Evolutionary conservation across 805 yeast genomes (phyloP).

Genomic region (Kodamaea jinghongensis): DNA sequence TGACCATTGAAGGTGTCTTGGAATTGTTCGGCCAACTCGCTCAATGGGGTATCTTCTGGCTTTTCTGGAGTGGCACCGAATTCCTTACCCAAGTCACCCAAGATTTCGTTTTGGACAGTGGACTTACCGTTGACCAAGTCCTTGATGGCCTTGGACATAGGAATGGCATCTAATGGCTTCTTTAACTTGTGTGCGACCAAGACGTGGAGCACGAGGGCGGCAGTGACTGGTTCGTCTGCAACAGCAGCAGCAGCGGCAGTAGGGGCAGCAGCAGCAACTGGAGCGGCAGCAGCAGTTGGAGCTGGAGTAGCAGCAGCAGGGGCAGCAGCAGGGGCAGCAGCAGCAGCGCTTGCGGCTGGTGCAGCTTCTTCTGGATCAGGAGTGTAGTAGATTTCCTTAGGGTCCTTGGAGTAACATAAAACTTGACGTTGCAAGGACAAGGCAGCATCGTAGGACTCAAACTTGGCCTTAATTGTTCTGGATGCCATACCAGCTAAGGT

Average conservation of each 20-base stretch:
- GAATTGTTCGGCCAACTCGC: constrained; percentile 92
- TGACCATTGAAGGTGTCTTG: constrained; percentile 87
- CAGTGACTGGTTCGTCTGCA: constrained; percentile 88
- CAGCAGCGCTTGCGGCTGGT: constrained; percentile 22
- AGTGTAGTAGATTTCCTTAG: constrained; percentile 94
- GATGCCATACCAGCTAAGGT: constrained; percentile 98
- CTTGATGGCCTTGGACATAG: constrained; percentile 90
- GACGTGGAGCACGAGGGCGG: constrained; percentile 77
- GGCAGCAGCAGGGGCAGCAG: constrained; percentile 43
- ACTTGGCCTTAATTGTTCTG: constrained; percentile 91
- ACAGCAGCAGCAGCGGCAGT: constrained; percentile 80
- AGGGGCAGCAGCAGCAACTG: constrained; percentile 62
- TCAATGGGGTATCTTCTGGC: constrained; percentile 97
- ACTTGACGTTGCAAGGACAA: constrained; percentile 91
- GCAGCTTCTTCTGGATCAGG: constrained; percentile 66
- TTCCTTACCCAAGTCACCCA: constrained; percentile 98
- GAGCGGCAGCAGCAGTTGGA: constrained; percentile 56
- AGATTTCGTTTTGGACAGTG: constrained; percentile 95
- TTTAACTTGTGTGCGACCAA: constrained; percentile 94
- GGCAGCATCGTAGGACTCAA: constrained; percentile 98
- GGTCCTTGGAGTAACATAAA: constrained; percentile 91
- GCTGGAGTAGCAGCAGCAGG: constrained; percentile 58
- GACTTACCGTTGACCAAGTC: constrained; percentile 98
- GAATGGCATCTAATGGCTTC: constrained; percentile 81
- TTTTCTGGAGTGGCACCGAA: constrained; percentile 98